These are phyloP conservation scores for Xylariaceae sp. DNA, from an alignment of 2,329 filamentous ascomycete species.

Conservation along the genomic window DNA sequence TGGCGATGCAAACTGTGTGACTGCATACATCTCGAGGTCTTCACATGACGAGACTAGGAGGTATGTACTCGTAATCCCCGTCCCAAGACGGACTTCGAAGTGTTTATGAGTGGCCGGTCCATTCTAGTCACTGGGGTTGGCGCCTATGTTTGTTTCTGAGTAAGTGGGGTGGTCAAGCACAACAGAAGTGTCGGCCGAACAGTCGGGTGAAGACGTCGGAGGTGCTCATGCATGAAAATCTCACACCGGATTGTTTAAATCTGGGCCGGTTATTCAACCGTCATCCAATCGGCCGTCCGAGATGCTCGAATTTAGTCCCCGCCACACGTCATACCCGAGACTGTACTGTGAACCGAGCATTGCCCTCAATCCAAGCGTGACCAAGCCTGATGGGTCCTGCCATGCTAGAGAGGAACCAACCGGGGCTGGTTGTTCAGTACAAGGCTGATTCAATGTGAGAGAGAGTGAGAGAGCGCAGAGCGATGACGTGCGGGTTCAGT, in stretches of 20 bases:
- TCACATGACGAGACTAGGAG: constrained; percentile 17
- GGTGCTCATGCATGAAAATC: constrained; percentile 23
- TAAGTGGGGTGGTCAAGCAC: background rate
- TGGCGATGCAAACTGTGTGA: constrained; percentile 25
- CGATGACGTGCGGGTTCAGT: background rate
- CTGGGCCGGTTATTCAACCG: constrained; percentile 24
- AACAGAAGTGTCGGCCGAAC: background rate
- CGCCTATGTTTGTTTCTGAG: background rate
- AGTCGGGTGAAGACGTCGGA: background rate
- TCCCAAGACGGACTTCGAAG: constrained; percentile 4
- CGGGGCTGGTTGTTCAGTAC: constrained; percentile 1
- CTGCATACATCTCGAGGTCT: constrained; percentile 17
- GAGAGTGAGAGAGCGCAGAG: background rate
- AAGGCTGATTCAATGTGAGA: constrained; percentile 11
- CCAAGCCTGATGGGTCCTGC: constrained; percentile 16
- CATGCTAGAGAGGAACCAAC: constrained; percentile 10
- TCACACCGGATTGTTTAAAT: constrained; percentile 29
- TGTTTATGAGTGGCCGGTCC: background rate
- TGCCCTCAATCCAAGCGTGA: constrained; percentile 14
- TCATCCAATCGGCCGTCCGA: constrained; percentile 21
- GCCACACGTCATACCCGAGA: constrained; percentile 7
- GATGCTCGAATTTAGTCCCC: constrained; percentile 12
- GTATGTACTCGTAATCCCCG: background rate
- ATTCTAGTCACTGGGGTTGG: background rate
- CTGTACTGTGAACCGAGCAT: constrained; percentile 4